Evolutionary conservation across 176 grass and related monocot species (phyloP).

Genomic region (Canna indica): DNA sequence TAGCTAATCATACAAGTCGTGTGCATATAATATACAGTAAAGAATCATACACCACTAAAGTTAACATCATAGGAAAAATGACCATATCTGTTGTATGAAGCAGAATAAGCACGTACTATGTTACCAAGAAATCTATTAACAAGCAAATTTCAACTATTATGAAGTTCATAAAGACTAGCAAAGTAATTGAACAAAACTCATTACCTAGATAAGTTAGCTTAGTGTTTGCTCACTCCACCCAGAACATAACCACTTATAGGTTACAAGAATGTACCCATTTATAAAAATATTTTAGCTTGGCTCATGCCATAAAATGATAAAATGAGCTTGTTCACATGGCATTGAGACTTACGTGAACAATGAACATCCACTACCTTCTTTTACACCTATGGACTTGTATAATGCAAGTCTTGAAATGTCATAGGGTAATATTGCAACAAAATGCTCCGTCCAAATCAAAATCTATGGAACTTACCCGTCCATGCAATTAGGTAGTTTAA

Average conservation of each 20-base stretch:
- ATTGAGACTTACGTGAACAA: not conserved
- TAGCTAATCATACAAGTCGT: too few relatives aligned
- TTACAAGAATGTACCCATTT: not conserved
- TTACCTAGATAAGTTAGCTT: not conserved
- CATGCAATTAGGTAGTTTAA: too few relatives aligned
- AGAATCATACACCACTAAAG: not conserved
- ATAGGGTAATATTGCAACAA: too few relatives aligned
- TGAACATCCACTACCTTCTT: too few relatives aligned
- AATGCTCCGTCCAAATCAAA: too few relatives aligned
- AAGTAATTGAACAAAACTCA: not conserved
- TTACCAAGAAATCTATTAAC: not conserved
- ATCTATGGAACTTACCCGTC: too few relatives aligned
- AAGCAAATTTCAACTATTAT: not conserved
- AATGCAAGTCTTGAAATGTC: too few relatives aligned
- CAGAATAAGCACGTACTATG: not conserved
- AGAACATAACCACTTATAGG: not conserved
- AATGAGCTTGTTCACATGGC: not conserved
- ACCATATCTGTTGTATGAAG: not conserved
- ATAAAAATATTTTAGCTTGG: not conserved
- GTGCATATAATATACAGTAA: not conserved
- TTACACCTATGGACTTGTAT: too few relatives aligned
- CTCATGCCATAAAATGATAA: not conserved
- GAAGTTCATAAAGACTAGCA: not conserved
- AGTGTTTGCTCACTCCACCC: not conserved
- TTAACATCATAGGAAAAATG: not conserved